phyloP scores from a whole-genome alignment of 495 filamentous ascomycete species.

The Hyaloscypha variabilis region DNA sequence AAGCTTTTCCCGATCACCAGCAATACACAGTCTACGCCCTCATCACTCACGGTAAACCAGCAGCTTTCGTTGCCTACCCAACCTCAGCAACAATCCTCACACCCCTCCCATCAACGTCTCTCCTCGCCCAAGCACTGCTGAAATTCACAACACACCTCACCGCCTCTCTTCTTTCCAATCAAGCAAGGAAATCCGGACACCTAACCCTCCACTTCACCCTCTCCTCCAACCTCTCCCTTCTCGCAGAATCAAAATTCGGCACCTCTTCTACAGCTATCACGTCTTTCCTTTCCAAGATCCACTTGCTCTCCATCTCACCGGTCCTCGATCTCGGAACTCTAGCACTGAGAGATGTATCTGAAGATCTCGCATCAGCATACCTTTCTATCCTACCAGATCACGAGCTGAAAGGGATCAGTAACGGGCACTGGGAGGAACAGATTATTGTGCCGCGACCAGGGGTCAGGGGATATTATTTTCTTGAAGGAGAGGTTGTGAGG shows the following conservation, averaged over 20 bases:
- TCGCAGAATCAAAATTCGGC: no score
- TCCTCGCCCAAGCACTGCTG: constrained; percentile 59
- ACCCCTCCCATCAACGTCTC: constrained; percentile 52
- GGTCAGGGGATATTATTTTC: constrained; percentile 53
- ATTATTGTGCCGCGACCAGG: constrained; percentile 33
- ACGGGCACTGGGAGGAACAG: constrained; percentile 21
- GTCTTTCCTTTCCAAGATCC: no score
- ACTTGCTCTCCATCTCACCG: no score
- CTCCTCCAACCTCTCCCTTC: no score
- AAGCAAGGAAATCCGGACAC: no score
- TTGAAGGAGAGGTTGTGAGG: constrained; percentile 59
- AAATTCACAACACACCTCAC: constrained; percentile 62
- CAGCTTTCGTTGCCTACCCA: constrained; percentile 65
- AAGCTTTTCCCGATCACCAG: constrained; percentile 31
- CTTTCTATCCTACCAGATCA: constrained; percentile 35
- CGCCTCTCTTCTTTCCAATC: no score
- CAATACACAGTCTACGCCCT: constrained; percentile 72
- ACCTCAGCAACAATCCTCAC: constrained; percentile 51
- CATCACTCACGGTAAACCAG: constrained; percentile 59
- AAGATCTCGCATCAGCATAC: constrained; percentile 42
- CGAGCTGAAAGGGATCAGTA: constrained; percentile 25
- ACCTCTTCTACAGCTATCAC: no score
- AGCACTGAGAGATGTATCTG: constrained; percentile 43
- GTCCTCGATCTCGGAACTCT: constrained; percentile 37
- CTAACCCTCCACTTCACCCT: no score